Evolutionary conservation across 1,284 basidiomycete species (phyloP).

Genomic region (Chalciporus piperatoides): DNA sequence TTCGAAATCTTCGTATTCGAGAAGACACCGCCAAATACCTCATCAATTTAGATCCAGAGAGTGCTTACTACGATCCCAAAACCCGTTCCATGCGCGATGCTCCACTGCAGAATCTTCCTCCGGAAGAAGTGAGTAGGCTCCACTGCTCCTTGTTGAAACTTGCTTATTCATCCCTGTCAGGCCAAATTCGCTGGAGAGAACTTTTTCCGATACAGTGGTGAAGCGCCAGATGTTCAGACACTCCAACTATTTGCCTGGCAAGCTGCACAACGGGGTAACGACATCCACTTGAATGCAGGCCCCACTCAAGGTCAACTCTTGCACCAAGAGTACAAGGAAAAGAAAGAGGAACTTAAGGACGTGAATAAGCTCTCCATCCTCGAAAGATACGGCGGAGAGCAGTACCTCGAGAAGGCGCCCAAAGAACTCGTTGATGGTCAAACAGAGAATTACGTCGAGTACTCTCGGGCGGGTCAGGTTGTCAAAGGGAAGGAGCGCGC

Average conservation of each 20-base stretch:
- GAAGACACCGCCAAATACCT: constrained; percentile 99
- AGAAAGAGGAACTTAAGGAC: constrained; percentile 90
- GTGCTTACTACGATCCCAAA: constrained; percentile 99
- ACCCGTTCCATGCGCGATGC: constrained; percentile 99
- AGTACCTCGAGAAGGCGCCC: constrained; percentile 86
- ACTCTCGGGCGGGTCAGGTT: constrained; percentile 87
- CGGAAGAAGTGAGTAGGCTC: constrained; percentile 72
- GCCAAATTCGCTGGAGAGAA: constrained; percentile 95
- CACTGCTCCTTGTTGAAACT: not conserved
- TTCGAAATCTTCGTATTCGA: constrained; percentile 96
- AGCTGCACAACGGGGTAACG: constrained; percentile 87
- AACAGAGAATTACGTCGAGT: constrained; percentile 97
- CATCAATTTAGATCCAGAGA: constrained; percentile 92
- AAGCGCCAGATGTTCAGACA: constrained; percentile 86
- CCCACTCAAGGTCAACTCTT: constrained; percentile 93
- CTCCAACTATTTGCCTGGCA: constrained; percentile 98
- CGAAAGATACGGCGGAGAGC: constrained; percentile 89
- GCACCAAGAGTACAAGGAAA: constrained; percentile 86
- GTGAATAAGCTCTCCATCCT: constrained; percentile 84
- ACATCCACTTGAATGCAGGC: constrained; percentile 94
- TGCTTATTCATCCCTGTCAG: constrained; percentile 38
- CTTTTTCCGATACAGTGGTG: constrained; percentile 87
- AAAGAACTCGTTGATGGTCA: constrained; percentile 90
- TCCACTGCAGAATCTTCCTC: constrained; percentile 68
- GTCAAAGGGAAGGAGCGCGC: constrained; percentile 90